A percentile compares a stretch with the other conserved stretches of the same genome.
phyloP scores from a whole-genome alignment of 371 early-diverging fungal species.

The Sporodiniella umbellata region DNA sequence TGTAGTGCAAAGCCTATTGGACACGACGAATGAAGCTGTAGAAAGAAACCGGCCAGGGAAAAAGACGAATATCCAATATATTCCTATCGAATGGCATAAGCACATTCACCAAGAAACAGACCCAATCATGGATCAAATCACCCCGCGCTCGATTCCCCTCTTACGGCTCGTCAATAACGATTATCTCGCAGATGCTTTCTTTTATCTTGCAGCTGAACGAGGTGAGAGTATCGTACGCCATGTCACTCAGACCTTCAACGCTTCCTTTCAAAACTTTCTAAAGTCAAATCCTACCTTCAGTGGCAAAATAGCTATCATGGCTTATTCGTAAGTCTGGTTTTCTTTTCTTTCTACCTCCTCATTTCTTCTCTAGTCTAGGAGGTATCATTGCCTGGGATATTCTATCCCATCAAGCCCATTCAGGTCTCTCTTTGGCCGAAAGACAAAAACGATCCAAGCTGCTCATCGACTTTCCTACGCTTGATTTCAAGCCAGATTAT shows the following conservation, averaged over 20 bases:
- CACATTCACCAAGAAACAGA: constrained; percentile 52
- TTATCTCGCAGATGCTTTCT: constrained; percentile 57
- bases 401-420: constrained; percentile 32
- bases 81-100: constrained; percentile 52
- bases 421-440: constrained; percentile 6
- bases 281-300: constrained; percentile 49
- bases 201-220: constrained; percentile 16
- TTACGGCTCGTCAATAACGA: constrained; percentile 64
- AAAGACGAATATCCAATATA: constrained; percentile 37
- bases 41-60: constrained; percentile 43
- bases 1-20: constrained; percentile 45
- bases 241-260: constrained; percentile 54
- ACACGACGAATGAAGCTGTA: constrained; percentile 47
- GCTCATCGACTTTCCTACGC: constrained; percentile 40
- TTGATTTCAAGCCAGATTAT: constrained; percentile 51
- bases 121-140: constrained; percentile 42
- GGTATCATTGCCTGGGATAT: constrained; percentile 65
- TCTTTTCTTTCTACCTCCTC: not conserved
- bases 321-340: constrained; percentile 53
- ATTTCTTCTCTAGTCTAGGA: constrained; percentile 37
- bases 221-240: constrained; percentile 34
- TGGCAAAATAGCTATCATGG: constrained; percentile 56
- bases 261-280: constrained; percentile 45
- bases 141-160: constrained; percentile 56
- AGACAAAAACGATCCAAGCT: constrained; percentile 25